Conservation (phyloP, 202 grass and related monocot genomes). For the Brachypodium distachyon region DNA sequence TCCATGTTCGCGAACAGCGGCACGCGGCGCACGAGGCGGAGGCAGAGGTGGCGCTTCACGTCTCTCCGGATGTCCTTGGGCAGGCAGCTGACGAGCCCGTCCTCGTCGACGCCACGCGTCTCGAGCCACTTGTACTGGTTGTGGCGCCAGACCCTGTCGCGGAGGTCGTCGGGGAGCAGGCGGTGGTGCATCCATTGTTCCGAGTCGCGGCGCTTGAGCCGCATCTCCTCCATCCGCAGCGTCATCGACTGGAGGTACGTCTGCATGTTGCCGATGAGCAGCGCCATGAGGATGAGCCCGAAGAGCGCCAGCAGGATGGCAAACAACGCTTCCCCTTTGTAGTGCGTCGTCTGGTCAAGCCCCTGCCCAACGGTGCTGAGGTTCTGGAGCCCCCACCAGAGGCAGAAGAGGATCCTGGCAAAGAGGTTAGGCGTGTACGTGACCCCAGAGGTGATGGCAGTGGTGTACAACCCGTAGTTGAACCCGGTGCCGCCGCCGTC, state of each 20-base stretch:
- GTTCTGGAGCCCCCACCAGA: constrained; percentile 80
- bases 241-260: constrained; percentile 66
- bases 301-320: constrained; percentile 50
- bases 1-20: constrained; percentile 82
- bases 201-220: constrained; percentile 50
- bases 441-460: constrained; percentile 34
- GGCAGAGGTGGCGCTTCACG: constrained; percentile 74
- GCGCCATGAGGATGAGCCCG: constrained; percentile 65
- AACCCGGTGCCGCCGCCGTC: constrained; percentile 11
- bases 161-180: constrained; percentile 45
- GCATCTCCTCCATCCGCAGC: constrained; percentile 63
- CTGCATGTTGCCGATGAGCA: constrained; percentile 90
- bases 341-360: constrained; percentile 50
- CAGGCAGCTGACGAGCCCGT: constrained; percentile 36
- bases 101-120: constrained; percentile 60
- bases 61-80: constrained; percentile 63
- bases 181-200: constrained; percentile 82
- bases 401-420: constrained; percentile 50
- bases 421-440: constrained; percentile 22
- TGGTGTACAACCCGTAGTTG: constrained; percentile 50
- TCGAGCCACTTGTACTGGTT: constrained; percentile 80
- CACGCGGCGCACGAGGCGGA: constrained; percentile 51
- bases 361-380: constrained; percentile 70
- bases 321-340: constrained; percentile 59
- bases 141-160: constrained; percentile 43